Evolutionary conservation across 257 asterid species (phyloP), one percentile per base, ranked within the genome.

Genomic region (Verbascum thapsus): DNA sequence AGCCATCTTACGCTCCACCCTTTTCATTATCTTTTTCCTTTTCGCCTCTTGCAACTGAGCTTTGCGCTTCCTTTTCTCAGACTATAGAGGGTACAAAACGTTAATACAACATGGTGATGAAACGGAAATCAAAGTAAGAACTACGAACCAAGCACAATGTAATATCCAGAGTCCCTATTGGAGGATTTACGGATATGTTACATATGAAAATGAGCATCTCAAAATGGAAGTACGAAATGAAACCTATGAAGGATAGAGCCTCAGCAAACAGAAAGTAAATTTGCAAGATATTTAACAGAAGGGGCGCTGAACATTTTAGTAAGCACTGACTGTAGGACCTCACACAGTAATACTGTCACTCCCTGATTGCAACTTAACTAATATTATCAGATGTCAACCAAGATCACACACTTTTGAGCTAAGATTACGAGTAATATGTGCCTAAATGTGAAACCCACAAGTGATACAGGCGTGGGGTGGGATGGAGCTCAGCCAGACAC

Each of bases 1-100:
- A 74, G 97, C 99, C 97, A 92, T 92, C 80, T 89, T 89, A 10
- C 94, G 76, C 65, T 89, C 99, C 20, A 89, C 94, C 78, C 95
- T 77, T 59, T 87, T 74, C 60, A 69, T 78, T 10, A 74, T 58
- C 77, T 91, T 91, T 69, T 84, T 88, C 85, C 76, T 67, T 13
- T 80, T 78, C 3, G 96, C 96, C 81, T 85, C 96, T 64, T 86
- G 95, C 71, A 86, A 6, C 74, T 80, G 75, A 68, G 81, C 88
- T 72, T 71, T 88, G 22, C 96, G 95, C 66, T 86, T 91, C 94
- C 81, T 86, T 53, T 80, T 86, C 40, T 91, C 98, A 44, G 85
- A 66, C 96, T 91, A 55, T 42, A 30, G 54, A 11, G 53, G 43
- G 45, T 10, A 41, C n/a, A 39, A 45, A 17, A 15, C 15, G 6